Percentiles rank a stretch among this genome's conserved stretches.
Conservation (phyloP, 495 filamentous ascomycete species). For the Aspergillus cristatus region DNA sequence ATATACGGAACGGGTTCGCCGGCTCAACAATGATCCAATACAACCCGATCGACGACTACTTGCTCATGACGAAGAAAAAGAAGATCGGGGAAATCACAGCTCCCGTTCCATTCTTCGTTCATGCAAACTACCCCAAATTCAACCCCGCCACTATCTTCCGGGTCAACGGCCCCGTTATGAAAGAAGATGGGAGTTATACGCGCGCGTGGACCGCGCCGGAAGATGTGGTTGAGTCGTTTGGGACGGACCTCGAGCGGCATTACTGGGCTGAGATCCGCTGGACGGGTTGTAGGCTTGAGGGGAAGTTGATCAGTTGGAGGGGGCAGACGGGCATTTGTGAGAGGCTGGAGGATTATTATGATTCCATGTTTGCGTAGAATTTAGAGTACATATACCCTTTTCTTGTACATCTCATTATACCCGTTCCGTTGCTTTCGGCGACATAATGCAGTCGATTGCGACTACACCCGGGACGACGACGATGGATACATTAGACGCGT, state of each 20-base stretch:
- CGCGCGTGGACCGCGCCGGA: constrained; percentile 15
- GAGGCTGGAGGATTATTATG: constrained; percentile 7
- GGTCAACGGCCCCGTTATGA: constrained; percentile 5
- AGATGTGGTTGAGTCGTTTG: constrained; percentile 15
- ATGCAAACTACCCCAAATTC: constrained; percentile 37
- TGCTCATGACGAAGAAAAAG: constrained; percentile 8
- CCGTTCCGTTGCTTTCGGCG: too few relatives aligned
- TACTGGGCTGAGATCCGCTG: constrained; percentile 24
- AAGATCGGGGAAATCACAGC: constrained; percentile 8
- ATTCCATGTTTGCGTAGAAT: constrained; percentile 4
- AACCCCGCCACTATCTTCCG: constrained; percentile 22
- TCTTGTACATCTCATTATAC: too few relatives aligned
- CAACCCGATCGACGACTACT: constrained; percentile 26
- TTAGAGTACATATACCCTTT: too few relatives aligned
- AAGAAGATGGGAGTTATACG: constrained; percentile 8
- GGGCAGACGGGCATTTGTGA: constrained; percentile 7
- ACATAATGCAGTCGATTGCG: too few relatives aligned
- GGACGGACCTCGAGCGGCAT: constrained; percentile 23
- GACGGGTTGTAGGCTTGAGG: constrained; percentile 16
- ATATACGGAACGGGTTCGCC: constrained; percentile 19
- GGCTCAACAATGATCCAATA: constrained; percentile 33
- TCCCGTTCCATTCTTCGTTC: constrained; percentile 32
- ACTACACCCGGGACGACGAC: too few relatives aligned
- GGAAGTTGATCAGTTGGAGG: constrained; percentile 7
- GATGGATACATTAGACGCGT: too few relatives aligned